A percentile compares a stretch with the other conserved stretches of the same genome.
These are phyloP conservation scores for Rubia balearica DNA, from an alignment of 305 asterid genomes.

Conservation along the genomic window DNA sequence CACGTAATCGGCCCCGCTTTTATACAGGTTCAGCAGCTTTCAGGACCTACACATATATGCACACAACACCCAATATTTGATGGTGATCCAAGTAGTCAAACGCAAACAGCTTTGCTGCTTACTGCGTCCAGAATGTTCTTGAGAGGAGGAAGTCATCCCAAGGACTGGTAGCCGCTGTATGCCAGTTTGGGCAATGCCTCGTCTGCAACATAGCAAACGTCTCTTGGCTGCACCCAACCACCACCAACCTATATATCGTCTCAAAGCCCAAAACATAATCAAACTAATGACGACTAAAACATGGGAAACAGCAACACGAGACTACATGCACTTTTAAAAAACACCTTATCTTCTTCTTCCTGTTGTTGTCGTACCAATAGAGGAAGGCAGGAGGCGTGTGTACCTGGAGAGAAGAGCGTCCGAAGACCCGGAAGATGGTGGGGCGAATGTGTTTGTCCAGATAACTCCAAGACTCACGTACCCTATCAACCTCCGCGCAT, in stretches of 20 bases:
- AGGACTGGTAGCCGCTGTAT: slow-evolving; percentile 73
- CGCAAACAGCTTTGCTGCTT: slow-evolving; percentile 11
- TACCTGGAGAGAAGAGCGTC: slow-evolving; percentile 74
- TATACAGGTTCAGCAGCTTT: slow-evolving; percentile 63
- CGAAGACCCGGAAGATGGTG: slow-evolving; percentile 77
- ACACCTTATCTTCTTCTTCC: too few relatives aligned
- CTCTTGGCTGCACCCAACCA: slow-evolving; percentile 65
- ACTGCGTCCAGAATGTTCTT: slow-evolving; percentile 68
- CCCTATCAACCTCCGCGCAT: slow-evolving; percentile 49
- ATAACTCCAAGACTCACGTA: slow-evolving; percentile 60
- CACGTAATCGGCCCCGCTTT: slow-evolving; percentile 83
- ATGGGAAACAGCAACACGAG: neutral
- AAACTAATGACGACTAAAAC: neutral
- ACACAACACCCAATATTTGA: neutral
- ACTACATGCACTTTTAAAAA: too few relatives aligned
- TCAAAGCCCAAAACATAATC: too few relatives aligned
- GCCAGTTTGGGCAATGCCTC: slow-evolving; percentile 58
- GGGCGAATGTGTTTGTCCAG: slow-evolving; percentile 77
- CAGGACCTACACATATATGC: slow-evolving; percentile 50
- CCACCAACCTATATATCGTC: too few relatives aligned
- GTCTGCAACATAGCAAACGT: slow-evolving; percentile 70
- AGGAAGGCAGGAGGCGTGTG: too few relatives aligned
- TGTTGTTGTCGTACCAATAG: too few relatives aligned
- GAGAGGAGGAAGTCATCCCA: slow-evolving; percentile 86
- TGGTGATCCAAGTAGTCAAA: neutral